These are phyloP conservation scores for Phytopythium ostracodes DNA, from an alignment of 352 stramenopile genomes.

Conservation along the genomic window DNA sequence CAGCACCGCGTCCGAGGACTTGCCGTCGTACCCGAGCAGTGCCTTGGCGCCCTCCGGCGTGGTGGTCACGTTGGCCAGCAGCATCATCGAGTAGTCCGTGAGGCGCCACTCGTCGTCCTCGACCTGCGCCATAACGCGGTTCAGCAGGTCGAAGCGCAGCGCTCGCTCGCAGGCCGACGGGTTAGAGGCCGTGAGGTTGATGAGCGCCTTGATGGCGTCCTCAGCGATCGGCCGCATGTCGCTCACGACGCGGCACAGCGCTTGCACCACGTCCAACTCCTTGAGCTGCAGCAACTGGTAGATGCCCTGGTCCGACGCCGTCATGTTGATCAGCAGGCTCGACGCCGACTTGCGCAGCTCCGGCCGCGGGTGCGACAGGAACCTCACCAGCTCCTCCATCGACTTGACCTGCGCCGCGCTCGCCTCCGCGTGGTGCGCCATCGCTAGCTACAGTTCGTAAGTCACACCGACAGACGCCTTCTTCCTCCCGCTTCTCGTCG, in stretches of 20 bases:
- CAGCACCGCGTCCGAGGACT: constrained; percentile 38
- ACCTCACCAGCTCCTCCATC: constrained; percentile 79
- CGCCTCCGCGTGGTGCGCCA: constrained; percentile 32
- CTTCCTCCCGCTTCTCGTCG: background rate
- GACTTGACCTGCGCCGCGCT: constrained; percentile 59
- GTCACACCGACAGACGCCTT: too few relatives aligned
- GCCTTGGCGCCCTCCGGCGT: constrained; percentile 59
- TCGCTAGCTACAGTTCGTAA: too few relatives aligned
- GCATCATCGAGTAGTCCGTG: constrained; percentile 86
- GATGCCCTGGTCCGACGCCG: constrained; percentile 73
- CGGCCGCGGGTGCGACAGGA: constrained; percentile 75
- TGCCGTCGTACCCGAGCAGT: constrained; percentile 58
- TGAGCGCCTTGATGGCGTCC: constrained; percentile 84
- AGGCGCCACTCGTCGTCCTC: constrained; percentile 79
- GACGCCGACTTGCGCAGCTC: constrained; percentile 85
- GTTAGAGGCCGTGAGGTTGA: constrained; percentile 82
- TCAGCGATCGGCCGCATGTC: constrained; percentile 82
- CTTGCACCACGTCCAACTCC: constrained; percentile 71
- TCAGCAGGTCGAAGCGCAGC: constrained; percentile 78
- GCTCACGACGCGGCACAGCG: constrained; percentile 74
- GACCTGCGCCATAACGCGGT: constrained; percentile 83
- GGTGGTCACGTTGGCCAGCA: constrained; percentile 80
- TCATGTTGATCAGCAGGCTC: constrained; percentile 78
- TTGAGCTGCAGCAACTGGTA: constrained; percentile 71
- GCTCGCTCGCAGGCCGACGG: constrained; percentile 58